Base-by-base conservation (phyloP, 495 filamentous ascomycete species). In the Aspergillus ostianus region DNA sequence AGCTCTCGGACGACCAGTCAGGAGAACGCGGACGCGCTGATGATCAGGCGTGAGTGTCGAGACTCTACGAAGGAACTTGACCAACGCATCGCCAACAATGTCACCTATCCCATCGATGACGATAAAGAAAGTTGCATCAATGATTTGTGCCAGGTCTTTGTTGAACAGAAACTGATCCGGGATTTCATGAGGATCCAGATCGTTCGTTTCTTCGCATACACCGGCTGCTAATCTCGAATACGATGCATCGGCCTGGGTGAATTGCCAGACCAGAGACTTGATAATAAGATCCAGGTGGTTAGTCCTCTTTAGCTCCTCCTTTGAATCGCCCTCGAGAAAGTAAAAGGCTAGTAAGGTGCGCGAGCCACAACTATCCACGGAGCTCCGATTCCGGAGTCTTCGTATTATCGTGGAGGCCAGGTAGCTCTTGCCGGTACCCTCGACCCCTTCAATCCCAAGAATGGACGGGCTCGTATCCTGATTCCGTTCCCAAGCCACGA, bases 301-400 rank as follows among this genome's bases (percentile, higher is more conserved):
- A 12, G 58, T 53, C 20, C 52, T 55, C 26, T 58, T 58, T 6
- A 63, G 27, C 17, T 58, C 64, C 21, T 67, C 64, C 51, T 67
- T 73, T 47, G 70, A 70, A 23, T 76, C 73, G n/a, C 67, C 70
- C 21, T 76, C 73, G 29, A 73, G 62, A 47, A 76, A 76, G 57
- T 73, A 76, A 53, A 74, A 76, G 9, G 65, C 72, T 0, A 67
- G 61, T 23, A 74, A 64, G 0, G 60, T 64, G 4, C 73, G 62
- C 36, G 69, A 67, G 1, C 66, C 67, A 5, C 72, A 71, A 4
- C 61, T 66, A 6, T 67, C 59, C 2, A 47, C 66, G n/a, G 62
- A 58, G 6, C 56, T 69, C 21, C 66, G 63, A 20, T 67, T 70
- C 50, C 69, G 68, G 0, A 76, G 61, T 17, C 61, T 60, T 48